Conservation (phyloP, 2,329 filamentous ascomycete species). For the Ilyonectria destructans region DNA sequence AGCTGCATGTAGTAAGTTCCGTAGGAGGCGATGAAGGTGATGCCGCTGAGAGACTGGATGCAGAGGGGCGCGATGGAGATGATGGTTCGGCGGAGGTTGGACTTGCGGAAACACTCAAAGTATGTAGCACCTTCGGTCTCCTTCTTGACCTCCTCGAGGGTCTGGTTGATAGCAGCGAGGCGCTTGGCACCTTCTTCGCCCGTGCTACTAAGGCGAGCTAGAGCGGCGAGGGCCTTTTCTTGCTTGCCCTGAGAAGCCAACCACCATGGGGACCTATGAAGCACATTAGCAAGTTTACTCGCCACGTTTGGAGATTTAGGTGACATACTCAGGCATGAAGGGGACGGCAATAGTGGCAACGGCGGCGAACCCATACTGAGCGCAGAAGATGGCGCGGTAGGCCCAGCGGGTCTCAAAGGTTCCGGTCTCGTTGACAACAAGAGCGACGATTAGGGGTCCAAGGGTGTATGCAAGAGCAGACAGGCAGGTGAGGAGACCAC, state of each 20-base stretch:
- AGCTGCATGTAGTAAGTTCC: conserved; percentile 62
- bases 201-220: conserved; percentile 52
- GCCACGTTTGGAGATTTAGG: background rate
- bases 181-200: conserved; percentile 50
- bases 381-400: conserved; percentile 52
- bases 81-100: conserved; percentile 58
- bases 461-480: conserved; percentile 52
- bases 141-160: conserved; percentile 52
- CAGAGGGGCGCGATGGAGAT: conserved; percentile 56
- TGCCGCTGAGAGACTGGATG: conserved; percentile 55
- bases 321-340: conserved; percentile 59
- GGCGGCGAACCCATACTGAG: conserved; percentile 54
- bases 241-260: conserved; percentile 53
- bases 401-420: conserved; percentile 51
- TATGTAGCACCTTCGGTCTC: conserved; percentile 58
- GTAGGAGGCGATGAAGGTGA: conserved; percentile 56
- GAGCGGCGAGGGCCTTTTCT: conserved; percentile 54
- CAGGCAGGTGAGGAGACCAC: conserved; percentile 51
- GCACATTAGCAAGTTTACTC: conserved; percentile 3
- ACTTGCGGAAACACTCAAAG: conserved; percentile 58
- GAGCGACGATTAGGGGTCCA: conserved; percentile 51
- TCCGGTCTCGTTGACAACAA: conserved; percentile 54
- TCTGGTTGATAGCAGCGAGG: conserved; percentile 50
- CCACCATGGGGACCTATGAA: conserved; percentile 56
- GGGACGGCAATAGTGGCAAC: conserved; percentile 51